Conservation (phyloP, 1,284 basidiomycete genomes). For the Malassezia yamatoensis region DNA sequence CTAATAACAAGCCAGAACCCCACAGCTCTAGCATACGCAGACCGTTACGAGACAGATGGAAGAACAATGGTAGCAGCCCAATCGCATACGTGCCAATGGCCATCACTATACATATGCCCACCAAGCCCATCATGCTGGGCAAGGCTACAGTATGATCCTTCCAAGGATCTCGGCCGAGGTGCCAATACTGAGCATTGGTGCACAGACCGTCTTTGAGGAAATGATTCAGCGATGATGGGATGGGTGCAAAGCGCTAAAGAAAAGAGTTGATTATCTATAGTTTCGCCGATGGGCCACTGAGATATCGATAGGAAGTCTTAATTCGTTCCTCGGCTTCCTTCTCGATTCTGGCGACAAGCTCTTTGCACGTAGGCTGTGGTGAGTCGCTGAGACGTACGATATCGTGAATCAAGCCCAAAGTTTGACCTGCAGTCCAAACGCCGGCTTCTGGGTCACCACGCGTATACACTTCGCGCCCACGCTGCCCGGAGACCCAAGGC, state of each 20-base stretch:
- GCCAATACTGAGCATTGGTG: neutral
- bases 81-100: conserved; percentile 33
- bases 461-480: conserved; percentile 71
- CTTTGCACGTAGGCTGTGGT: conserved; percentile 62
- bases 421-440: conserved; percentile 73
- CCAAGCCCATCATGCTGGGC: conserved; percentile 3
- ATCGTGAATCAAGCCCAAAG: conserved; percentile 72
- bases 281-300: neutral
- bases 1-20: conserved; percentile 41
- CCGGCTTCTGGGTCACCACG: conserved; percentile 74
- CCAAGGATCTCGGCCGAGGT: neutral
- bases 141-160: neutral
- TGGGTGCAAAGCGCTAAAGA: too few relatives aligned
- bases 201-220: too few relatives aligned
- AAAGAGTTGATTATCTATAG: neutral
- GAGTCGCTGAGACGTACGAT: conserved; percentile 49
- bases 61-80: conserved; percentile 32
- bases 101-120: conserved; percentile 21
- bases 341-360: conserved; percentile 63
- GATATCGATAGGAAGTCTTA: neutral
- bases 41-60: conserved; percentile 29
- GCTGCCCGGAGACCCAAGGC: conserved; percentile 64
- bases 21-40: conserved; percentile 39
- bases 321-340: conserved; percentile 63
- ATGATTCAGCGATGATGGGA: too few relatives aligned